Evolutionary conservation across 73 alveolate genomes (phyloP).

Genomic region (Effrenium voratum): DNA sequence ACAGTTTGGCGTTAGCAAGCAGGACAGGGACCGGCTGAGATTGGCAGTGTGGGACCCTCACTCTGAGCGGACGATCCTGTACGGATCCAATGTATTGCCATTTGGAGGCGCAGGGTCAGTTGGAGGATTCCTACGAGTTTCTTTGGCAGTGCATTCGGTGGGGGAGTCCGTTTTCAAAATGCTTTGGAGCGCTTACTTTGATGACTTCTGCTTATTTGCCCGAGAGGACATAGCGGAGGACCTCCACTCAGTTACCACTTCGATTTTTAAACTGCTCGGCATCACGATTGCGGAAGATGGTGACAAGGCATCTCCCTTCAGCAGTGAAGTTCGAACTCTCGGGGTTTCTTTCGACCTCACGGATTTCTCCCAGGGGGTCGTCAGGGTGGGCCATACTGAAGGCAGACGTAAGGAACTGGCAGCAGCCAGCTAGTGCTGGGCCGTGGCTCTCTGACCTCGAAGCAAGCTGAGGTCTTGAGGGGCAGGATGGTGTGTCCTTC

Average conservation of each 20-base stretch:
- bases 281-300: not conserved
- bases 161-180: not conserved
- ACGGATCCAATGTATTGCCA: not conserved
- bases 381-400: not conserved
- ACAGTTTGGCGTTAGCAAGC: not conserved
- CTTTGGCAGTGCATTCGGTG: not conserved
- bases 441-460: not conserved
- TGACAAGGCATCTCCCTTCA: not conserved
- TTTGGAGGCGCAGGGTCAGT: not conserved
- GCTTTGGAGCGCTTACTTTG: not conserved
- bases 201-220: not conserved
- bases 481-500: not conserved
- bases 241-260: no score
- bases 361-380: not conserved
- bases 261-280: not conserved
- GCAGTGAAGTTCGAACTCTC: not conserved
- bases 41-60: not conserved
- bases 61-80: not conserved
- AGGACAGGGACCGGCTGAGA: not conserved
- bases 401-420: not conserved
- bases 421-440: not conserved
- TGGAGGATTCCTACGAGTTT: not conserved
- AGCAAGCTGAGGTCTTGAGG: not conserved
- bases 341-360: not conserved
- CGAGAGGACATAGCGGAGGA: not conserved